Percentiles rank a stretch among this genome's conserved stretches.
Evolutionary conservation across 352 stramenopile species (phyloP).

Genomic region (Aphanomyces cochlioides): DNA sequence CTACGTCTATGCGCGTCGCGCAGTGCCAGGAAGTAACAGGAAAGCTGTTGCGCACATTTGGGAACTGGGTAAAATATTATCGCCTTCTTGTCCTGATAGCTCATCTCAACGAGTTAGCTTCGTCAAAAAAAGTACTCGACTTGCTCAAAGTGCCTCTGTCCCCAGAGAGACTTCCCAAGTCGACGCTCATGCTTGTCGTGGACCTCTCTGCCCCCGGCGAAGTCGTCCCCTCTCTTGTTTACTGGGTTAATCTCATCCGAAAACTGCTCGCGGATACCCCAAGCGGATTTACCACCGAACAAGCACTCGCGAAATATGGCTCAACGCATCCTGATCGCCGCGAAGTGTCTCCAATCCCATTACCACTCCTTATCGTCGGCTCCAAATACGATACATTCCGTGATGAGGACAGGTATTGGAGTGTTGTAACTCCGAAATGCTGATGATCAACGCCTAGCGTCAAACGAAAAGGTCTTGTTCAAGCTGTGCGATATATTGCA

Average conservation of each 20-base stretch:
- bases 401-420: constrained; percentile 60
- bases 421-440: no score
- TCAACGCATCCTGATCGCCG: constrained; percentile 64
- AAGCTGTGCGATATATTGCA: constrained; percentile 82
- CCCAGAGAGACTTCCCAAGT: constrained; percentile 66
- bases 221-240: constrained; percentile 67
- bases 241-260: constrained; percentile 70
- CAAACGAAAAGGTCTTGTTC: constrained; percentile 76
- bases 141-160: constrained; percentile 83
- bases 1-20: constrained; percentile 81
- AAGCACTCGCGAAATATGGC: constrained; percentile 40
- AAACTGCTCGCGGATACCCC: constrained; percentile 44
- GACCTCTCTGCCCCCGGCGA: constrained; percentile 80
- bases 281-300: neutral
- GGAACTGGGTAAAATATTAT: constrained; percentile 56
- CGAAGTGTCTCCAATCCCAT: constrained; percentile 60
- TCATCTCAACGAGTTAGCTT: constrained; percentile 35
- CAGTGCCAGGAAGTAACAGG: constrained; percentile 30
- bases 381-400: constrained; percentile 90
- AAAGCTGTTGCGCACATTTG: constrained; percentile 89
- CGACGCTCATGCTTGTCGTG: constrained; percentile 73
- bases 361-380: constrained; percentile 79
- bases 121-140: constrained; percentile 67
- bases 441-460: constrained; percentile 30
- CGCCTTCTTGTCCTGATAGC: neutral